A percentile compares a stretch with the other conserved stretches of the same genome.
Evolutionary conservation across 169 alveolate genomes (phyloP).

Genomic region (Cryptosporidium ubiquitum): DNA sequence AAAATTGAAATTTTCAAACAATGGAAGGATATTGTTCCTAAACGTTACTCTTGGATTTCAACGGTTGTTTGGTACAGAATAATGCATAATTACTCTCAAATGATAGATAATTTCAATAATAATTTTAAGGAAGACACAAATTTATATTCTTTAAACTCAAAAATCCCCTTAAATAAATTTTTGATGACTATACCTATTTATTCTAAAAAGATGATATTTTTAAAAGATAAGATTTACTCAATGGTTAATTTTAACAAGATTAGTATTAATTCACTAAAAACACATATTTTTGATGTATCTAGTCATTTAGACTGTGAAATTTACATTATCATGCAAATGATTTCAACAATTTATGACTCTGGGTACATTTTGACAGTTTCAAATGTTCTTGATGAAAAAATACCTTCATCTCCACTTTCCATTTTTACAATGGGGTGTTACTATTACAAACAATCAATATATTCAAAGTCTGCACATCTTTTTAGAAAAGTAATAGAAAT

Average conservation of each 20-base stretch:
- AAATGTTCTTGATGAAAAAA: constrained; percentile 20
- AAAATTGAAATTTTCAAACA: constrained; percentile 17
- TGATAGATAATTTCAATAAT: background rate
- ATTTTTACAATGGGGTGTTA: constrained; percentile 62
- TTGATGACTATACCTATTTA: constrained; percentile 10
- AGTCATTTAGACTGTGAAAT: constrained; percentile 9
- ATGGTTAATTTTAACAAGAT: background rate
- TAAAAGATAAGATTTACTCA: constrained; percentile 5
- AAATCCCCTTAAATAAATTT: background rate
- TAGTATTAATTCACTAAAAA: background rate
- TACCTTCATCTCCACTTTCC: constrained; percentile 50
- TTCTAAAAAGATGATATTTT: constrained; percentile 13
- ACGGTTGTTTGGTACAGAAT: constrained; percentile 9
- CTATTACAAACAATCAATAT: constrained; percentile 35
- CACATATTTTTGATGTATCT: constrained; percentile 11
- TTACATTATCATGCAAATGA: constrained; percentile 8
- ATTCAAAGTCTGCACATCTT: constrained; percentile 53
- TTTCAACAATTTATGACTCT: constrained; percentile 14
- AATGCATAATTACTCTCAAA: constrained; percentile 34
- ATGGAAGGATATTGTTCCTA: constrained; percentile 45
- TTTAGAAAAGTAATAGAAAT: constrained; percentile 54
- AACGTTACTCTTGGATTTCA: constrained; percentile 1
- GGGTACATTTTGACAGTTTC: constrained; percentile 39
- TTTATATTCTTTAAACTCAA: background rate
- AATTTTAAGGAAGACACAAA: constrained; percentile 7